Base-by-base conservation (phyloP, 257 asterid genomes). In the Lavandula angustifolia region DNA sequence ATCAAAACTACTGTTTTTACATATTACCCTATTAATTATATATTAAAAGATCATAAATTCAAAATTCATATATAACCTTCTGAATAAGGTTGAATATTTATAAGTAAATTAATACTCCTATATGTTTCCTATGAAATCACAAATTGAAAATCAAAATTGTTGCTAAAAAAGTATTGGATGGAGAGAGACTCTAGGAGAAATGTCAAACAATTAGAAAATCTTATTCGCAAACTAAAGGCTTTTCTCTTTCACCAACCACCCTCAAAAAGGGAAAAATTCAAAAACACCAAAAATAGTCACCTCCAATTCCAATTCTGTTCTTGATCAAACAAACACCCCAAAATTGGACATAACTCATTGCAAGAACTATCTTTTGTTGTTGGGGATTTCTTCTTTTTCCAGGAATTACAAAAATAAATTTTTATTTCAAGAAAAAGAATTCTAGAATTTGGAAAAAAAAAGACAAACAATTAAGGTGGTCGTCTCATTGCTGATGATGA, bases 101-200 rank as follows among this genome's bases (percentile, higher is more conserved):
- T n/a, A n/a, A n/a, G n/a, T n/a, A n/a, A n/a, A n/a, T n/a, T n/a
- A n/a, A n/a, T n/a, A n/a, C n/a, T n/a, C n/a, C n/a, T n/a, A n/a
- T n/a, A n/a, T n/a, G 27, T 31, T 54, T 17, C 41, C 40, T 4
- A 22, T 22, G 9, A 37, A 57, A 57, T 10, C 34, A n/a, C 49
- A 57, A 11, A 5, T 27, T 35, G 17, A 38, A 37, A 35, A 7
- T 35, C 17, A 6, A 58, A 5, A 6, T 38, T 41, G 11, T 40
- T 59, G 40, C 22, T 37, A 57, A 59, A 59, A 34, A 59, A 14
- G 13, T 34, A 46, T 16, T 6, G 49, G 68, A 49, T 14, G 29
- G 54, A 31, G 74, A 60, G 68, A 69, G 16, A 40, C 6, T 27
- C 33, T 59, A 59, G 73, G 73, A 59, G 51, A 59, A 46, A 48